A percentile compares a stretch with the other conserved stretches of the same genome.
Evolutionary conservation across 495 filamentous ascomycete species (phyloP).

Genomic region (Daldinia caldariorum): DNA sequence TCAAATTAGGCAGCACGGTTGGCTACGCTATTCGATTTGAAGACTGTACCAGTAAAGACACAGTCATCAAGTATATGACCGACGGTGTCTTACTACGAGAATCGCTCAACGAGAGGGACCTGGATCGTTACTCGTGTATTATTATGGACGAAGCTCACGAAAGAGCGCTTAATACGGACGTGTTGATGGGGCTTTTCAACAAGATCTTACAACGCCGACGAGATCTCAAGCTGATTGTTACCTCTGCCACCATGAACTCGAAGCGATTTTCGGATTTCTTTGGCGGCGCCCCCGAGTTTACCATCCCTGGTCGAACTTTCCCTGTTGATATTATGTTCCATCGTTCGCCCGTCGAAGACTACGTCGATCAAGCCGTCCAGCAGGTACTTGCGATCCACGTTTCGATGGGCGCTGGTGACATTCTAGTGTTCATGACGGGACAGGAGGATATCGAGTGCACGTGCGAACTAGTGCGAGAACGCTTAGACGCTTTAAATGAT

Average conservation of each 20-base stretch:
- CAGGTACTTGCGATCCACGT: slow-evolving; percentile 98
- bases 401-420: slow-evolving; percentile 89
- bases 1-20: slow-evolving; percentile 86
- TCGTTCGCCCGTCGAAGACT: slow-evolving; percentile 94
- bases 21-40: slow-evolving; percentile 99
- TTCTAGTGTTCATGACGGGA: slow-evolving; percentile 99
- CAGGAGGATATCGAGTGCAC: slow-evolving; percentile 99
- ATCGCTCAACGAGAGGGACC: slow-evolving; percentile 87
- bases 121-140: slow-evolving; percentile 97
- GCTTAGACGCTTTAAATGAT: slow-evolving; percentile 91
- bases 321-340: slow-evolving; percentile 97
- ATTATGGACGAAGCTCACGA: slow-evolving; percentile 99
- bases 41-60: slow-evolving; percentile 95
- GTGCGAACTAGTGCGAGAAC: slow-evolving; percentile 89
- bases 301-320: slow-evolving; percentile 96
- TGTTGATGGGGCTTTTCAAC: slow-evolving; percentile 96
- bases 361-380: slow-evolving; percentile 96
- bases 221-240: slow-evolving; percentile 97
- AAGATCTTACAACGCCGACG: slow-evolving; percentile 90
- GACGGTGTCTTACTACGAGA: slow-evolving; percentile 96
- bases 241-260: slow-evolving; percentile 98
- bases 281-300: slow-evolving; percentile 96
- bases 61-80: slow-evolving; percentile 99
- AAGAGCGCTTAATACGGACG: slow-evolving; percentile 94
- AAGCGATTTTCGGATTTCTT: slow-evolving; percentile 96